Evolutionary conservation across 257 asterid genomes (phyloP), one percentile per base, ranked within the genome.

Genomic region (Solanum chiquidenum): DNA sequence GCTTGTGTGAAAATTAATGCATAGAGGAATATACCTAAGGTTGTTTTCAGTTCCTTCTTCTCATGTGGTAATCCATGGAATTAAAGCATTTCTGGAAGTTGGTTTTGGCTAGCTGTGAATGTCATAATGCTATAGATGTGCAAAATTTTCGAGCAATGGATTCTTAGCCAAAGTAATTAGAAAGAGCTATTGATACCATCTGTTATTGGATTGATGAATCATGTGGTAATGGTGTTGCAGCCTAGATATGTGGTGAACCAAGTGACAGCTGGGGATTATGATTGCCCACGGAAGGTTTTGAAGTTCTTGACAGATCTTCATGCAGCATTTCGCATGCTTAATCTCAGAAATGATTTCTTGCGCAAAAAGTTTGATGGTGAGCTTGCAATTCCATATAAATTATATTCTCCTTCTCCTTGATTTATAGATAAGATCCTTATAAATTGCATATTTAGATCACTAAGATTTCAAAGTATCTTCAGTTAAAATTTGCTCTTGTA

Each of bases 251-350:
- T 96, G 79, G 99, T 97, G 90, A 97, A 97, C 93, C 98, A 90
- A 91, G 99, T 97, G 91, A 97, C 99, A 23, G 96, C 99, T 88
- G 99, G 99, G 79, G 99, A 97, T 87, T 97, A 95, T 55, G 98
- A 97, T 83, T 96, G 99, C 52, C 98, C 99, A 7, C 91, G 95
- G 87, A 95, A 93, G 90, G 99, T 97, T 52, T 49, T 97, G 90
- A 94, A 94, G 92, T 97, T 96, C 90, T 86, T 97, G 91, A 97
- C 98, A 27, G 99, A 97, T 90, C 92, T 97, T 34, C 98, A 97
- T 49, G 96, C 96, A 27, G 94, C 99, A 82, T 97, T 97, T 84
- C 98, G 99, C 87, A 95, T 97, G 98, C 99, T 97, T 87, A 97
- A 97, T 93, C 98, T 97, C 83, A 92, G 99, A 42, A 97, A 97